Evolutionary conservation across 345 rosid genomes (phyloP), one percentile per base, ranked within the genome.

Genomic region (Clarkia xantiana): DNA sequence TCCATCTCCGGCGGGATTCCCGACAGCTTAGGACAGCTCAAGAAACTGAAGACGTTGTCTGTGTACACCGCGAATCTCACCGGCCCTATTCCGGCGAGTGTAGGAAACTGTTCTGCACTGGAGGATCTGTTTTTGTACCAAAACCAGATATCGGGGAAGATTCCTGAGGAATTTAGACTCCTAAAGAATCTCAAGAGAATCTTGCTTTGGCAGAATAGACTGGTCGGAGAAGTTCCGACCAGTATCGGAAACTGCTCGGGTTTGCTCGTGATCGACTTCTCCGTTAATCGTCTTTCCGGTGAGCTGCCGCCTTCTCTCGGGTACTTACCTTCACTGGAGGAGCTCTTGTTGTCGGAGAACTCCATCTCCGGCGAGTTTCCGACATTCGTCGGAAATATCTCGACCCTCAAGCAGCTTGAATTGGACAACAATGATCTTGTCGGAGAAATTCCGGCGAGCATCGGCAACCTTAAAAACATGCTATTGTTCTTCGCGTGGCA

Each of bases 401-500:
- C 64, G 3, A 47, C 69, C 39, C 62, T 81, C 59, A 74, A 62
- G 71, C 85, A 81, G 49, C 74, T 81, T 39, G 85, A 81, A 49
- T 70, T 81, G 38, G 85, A 81, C 52, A 81, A 76, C 50, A 82
- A 82, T 58, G 49, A 50, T 23, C 69, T 82, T 40, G 55, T 62
- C 2, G 81, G 85, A 11, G 63, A 64, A 60, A 72, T 82, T 66
- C 85, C 90, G 34, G 14, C 78, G 2, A 19, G 70, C 44, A 53
- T 78, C 14, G 90, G 90, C 43, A 55, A 74, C 39, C 62, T 82
- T 40, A 76, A 57, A 55, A 72, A 76, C 66, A 85, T 82, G 23
- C 57, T 63, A 18, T 57, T 78, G 52, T 78, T 82, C 63, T 82
- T 61, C 55, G 80, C 81, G 4, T 82, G 90, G 85, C 74, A 82